phyloP scores from a whole-genome alignment of 441 rosid species.

The Caryocar brasiliense region DNA sequence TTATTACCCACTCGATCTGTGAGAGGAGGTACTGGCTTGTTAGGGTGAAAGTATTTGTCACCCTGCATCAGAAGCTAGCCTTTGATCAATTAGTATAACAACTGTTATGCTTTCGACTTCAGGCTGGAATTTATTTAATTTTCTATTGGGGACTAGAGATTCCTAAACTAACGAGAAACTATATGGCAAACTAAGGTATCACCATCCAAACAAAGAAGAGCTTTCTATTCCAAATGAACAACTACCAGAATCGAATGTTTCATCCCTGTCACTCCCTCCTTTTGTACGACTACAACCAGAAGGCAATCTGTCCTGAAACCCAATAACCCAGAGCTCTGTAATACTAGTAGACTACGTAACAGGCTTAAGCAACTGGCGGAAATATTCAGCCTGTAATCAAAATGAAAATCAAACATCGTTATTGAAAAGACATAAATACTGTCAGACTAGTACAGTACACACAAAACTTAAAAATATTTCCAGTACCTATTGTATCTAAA shows the following conservation, averaged over 20 bases:
- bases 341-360: constrained; percentile 77
- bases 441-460: neutral
- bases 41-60: constrained; percentile 23
- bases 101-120: constrained; percentile 16
- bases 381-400: constrained; percentile 73
- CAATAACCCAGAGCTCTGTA: constrained; percentile 19
- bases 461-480: too few species aligned
- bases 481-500: too few species aligned
- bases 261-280: constrained; percentile 27
- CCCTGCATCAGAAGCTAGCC: constrained; percentile 44
- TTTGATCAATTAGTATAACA: constrained; percentile 12
- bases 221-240: constrained; percentile 31
- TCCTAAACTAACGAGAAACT: constrained; percentile 22
- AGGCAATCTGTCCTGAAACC: constrained; percentile 31
- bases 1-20: constrained; percentile 35
- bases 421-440: neutral
- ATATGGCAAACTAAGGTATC: constrained; percentile 25
- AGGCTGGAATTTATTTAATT: constrained; percentile 21
- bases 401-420: constrained; percentile 1
- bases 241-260: constrained; percentile 27
- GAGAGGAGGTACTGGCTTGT: constrained; percentile 27
- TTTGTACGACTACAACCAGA: constrained; percentile 33
- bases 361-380: constrained; percentile 94
- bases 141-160: constrained; percentile 18
- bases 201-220: constrained; percentile 30